Base-by-base conservation (phyloP, 2,329 filamentous ascomycete species). In the Fusarium sacchari region DNA sequence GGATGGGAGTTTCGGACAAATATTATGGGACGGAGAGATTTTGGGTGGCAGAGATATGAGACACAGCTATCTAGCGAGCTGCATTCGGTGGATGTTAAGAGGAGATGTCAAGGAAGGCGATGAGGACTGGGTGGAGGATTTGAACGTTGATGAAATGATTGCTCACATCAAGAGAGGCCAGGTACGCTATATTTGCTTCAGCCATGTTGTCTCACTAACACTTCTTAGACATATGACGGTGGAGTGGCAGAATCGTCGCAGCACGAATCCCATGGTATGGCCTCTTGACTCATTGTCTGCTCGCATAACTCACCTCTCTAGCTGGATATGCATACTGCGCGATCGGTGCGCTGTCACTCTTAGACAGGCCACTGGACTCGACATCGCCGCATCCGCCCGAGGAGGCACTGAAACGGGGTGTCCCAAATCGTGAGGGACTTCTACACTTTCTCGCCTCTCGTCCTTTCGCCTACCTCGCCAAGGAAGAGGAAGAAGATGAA, bases 301-400 rank as follows among this genome's bases (percentile, higher is more conserved):
- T n/a, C 60, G 67, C 11, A 30, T 62, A 24, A 34, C 72, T 71
- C 37, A 76, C 49, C 3, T 47, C 3, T 65, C 65, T 36, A 95
- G 93, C 94, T 75, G 96, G 96, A 26, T 96, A 97, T 81, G 95
- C 94, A 15, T 98, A 95, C 84, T 98, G 95, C 81, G 95, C 92
- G 13, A 88, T 98, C 60, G 91, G 90, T 17, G 92, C 94, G 9
- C 85, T 98, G 10, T 89, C 90, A 5, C 89, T 98, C 56, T 86
- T 98, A n/a, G 89, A 90, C 67, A 89, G 90, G 17, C 86, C 92
- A 3, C 82, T 85, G 3, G 80, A 84, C 18, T 76, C 76, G 22
- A 76, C 67, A 2, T 46, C 63, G 1, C 7, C 71, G 1, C 59
- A 67, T 8, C 60, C 63, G 26, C 47, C 66, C 1, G 75, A 78